These are phyloP conservation scores for Dissophora ornata DNA, from an alignment of 192 early-diverging fungal species.

Conservation along the genomic window DNA sequence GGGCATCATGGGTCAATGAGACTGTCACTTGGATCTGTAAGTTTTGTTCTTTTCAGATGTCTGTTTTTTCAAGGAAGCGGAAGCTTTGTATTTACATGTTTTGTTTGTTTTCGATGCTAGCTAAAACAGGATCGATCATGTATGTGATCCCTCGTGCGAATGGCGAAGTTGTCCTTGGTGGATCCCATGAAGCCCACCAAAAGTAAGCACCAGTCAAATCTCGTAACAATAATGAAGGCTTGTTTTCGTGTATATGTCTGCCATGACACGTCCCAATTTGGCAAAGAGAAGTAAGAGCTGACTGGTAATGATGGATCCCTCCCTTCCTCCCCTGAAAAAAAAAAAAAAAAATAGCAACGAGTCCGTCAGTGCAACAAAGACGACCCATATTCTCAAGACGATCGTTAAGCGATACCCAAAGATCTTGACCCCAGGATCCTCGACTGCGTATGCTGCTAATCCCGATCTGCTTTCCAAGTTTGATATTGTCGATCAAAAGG, in stretches of 20 bases:
- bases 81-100: no score
- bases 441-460: slow-evolving; percentile 27
- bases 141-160: slow-evolving; percentile 90
- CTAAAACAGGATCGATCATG: slow-evolving; percentile 57
- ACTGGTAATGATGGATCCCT: no score
- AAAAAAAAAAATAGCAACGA: slow-evolving; percentile 52
- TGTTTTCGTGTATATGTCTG: neutral
- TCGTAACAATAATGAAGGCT: neutral
- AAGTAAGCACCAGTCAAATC: slow-evolving; percentile 53
- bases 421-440: slow-evolving; percentile 57
- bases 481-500: slow-evolving; percentile 59
- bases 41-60: no score
- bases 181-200: slow-evolving; percentile 66
- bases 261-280: no score
- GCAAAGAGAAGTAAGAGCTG: no score
- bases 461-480: slow-evolving; percentile 25
- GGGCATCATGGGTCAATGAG: slow-evolving; percentile 75
- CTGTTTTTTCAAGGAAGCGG: slow-evolving; percentile 8
- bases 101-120: slow-evolving; percentile 1
- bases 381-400: slow-evolving; percentile 44
- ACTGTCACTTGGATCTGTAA: slow-evolving; percentile 61
- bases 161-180: slow-evolving; percentile 82
- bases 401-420: slow-evolving; percentile 55
- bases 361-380: slow-evolving; percentile 33
- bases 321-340: no score